Evolutionary conservation across 768 basidiomycete genomes (phyloP).

Genomic region (Podaxis sp.): DNA sequence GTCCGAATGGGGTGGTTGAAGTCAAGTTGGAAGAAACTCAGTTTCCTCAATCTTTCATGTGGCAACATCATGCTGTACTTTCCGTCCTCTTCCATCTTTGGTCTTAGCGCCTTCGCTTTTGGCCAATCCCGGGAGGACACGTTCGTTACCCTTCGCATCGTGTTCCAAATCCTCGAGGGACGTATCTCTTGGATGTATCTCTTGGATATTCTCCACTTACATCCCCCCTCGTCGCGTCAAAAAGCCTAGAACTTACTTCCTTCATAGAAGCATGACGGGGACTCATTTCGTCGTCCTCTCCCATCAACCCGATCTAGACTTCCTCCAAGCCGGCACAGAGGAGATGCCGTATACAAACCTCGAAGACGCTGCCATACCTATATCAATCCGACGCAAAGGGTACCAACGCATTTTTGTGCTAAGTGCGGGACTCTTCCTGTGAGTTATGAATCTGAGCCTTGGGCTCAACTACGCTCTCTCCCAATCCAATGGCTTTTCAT

Average conservation of each 20-base stretch:
- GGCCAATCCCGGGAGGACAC: neutral
- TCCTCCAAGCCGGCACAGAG: neutral
- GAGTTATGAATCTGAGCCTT: neutral
- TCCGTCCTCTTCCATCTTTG: neutral
- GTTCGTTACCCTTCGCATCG: neutral
- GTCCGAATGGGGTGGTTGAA: neutral
- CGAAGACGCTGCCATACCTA: constrained; percentile 3
- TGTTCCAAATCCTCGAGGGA: constrained; percentile 7
- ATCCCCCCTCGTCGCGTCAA: neutral
- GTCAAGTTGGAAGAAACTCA: constrained; percentile 8
- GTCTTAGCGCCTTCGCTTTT: neutral
- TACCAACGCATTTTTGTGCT: neutral
- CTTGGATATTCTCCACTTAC: neutral
- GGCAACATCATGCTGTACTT: constrained; percentile 5
- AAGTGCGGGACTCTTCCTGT: neutral
- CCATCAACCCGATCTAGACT: neutral
- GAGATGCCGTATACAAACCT: neutral
- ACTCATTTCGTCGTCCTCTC: constrained; percentile 10
- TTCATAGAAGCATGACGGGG: constrained; percentile 8
- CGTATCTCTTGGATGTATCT: neutral
- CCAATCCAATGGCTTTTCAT: neutral
- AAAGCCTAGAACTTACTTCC: neutral
- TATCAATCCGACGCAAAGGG: neutral
- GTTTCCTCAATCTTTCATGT: constrained; percentile 1
- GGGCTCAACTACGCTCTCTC: neutral